Conservation (phyloP, 1,284 basidiomycete species). For the Rhodotorula mucilaginosa region DNA sequence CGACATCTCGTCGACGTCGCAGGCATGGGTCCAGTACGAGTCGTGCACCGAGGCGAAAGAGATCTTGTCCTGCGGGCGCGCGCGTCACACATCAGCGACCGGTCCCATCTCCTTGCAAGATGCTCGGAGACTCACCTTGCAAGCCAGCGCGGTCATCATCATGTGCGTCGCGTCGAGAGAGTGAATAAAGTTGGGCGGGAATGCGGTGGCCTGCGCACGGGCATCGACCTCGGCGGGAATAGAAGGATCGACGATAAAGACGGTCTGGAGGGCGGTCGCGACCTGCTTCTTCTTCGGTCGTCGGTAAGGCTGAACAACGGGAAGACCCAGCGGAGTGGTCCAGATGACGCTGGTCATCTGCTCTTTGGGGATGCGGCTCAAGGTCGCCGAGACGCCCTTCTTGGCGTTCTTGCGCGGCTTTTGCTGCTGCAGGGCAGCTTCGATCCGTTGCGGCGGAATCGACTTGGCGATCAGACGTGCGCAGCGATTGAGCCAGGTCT, state of each 20-base stretch:
- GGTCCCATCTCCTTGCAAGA: not conserved
- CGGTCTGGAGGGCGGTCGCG: slow-evolving; percentile 79
- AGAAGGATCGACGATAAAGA: slow-evolving; percentile 90
- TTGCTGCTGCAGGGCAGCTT: slow-evolving; percentile 48
- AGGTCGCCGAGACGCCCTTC: slow-evolving; percentile 24
- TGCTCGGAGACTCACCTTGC: slow-evolving; percentile 58
- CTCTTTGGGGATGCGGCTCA: slow-evolving; percentile 64
- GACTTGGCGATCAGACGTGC: slow-evolving; percentile 85
- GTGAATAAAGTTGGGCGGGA: slow-evolving; percentile 99
- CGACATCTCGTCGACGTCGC: slow-evolving; percentile 84
- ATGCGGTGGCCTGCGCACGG: slow-evolving; percentile 86
- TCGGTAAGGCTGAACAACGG: slow-evolving; percentile 95
- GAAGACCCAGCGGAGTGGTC: slow-evolving; percentile 91
- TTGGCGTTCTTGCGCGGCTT: not conserved
- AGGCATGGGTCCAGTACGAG: slow-evolving; percentile 98
- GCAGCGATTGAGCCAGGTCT: slow-evolving; percentile 81
- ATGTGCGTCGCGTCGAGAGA: slow-evolving; percentile 98
- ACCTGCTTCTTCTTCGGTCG: slow-evolving; percentile 75
- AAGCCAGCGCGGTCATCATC: slow-evolving; percentile 94
- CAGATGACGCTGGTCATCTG: slow-evolving; percentile 96
- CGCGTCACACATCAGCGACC: not conserved
- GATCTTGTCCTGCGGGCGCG: slow-evolving; percentile 60
- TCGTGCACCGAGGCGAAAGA: slow-evolving; percentile 97
- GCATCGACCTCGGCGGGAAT: slow-evolving; percentile 76
- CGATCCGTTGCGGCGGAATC: slow-evolving; percentile 72